Base-by-base conservation (phyloP, 257 asterid species). In the Orobanche coerulescens region DNA sequence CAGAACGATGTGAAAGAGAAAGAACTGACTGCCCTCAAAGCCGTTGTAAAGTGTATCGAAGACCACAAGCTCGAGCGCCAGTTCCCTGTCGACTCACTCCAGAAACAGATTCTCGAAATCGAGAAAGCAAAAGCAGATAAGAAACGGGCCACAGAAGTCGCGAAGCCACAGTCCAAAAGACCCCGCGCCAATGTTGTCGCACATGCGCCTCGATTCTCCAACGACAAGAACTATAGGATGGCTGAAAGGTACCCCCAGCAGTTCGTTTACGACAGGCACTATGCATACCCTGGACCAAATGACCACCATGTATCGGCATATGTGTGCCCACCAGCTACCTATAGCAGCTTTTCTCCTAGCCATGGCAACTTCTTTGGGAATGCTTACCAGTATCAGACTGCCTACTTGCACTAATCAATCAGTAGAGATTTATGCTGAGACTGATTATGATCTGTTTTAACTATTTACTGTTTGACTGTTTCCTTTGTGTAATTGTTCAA, bases 101-200 rank as follows among this genome's bases (percentile, higher is more conserved):
- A 93, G 72, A 93, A 85, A 56, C 85, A 81, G 82, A 82, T 93
- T 25, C 62, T 69, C 20, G 94, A 77, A 68, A 82, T 89, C 23
- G 99, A 93, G 90, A 93, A 89, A 72, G 92, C 78, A 31, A 93
- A 87, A 81, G 96, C 97, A 0, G 99, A 83, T 79, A 89, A 82
- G 86, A 93, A 93, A 73, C 86, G 91, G 42, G 95, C 85, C 4
- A 89, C 95, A 43, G 99, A 93, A 78, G 90, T 93, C 22, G 84
- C 95, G 11, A 93, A 93, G 51, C 99, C 99, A 64, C 99, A 86
- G 74, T 66, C 96, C 69, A 93, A 93, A 69, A 74, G 97, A 39
- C 97, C 95, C 66, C 96, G 97, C 11, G 96, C 97, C 47, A 89
- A 72, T 47, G 83, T 79, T 43, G 79, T 50, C 50, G 86, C 84